Base-by-base conservation (phyloP, 257 asterid species). In the Plantago elongata region DNA sequence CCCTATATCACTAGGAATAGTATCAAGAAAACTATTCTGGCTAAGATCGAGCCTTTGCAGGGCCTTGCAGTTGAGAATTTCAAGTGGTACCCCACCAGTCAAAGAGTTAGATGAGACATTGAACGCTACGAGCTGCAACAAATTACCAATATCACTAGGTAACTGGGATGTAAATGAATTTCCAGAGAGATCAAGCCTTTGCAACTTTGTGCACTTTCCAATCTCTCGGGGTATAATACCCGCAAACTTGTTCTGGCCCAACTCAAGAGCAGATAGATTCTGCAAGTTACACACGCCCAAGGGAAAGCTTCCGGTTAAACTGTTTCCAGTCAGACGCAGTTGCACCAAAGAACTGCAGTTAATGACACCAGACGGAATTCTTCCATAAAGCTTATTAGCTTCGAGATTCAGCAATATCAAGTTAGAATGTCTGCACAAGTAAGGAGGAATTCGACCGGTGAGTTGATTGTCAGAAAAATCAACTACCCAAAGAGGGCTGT, bases 1-100 rank as follows among this genome's bases (percentile, higher is more conserved):
- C 56, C 96, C 98, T 11, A 91, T 56, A 72, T 75, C 88, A 11
- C 51, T 62, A 0, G 95, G 96, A 49, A 91, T 76, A 48, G 71
- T 66, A 18, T 77, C 91, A 0, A 62, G 66, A 42, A 91, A 88
- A 66, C 75, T 61, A 34, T 91, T 91, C 74, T 54, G 60, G 83
- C 98, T 86, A 61, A 91, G 95, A 77, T 91, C 98, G 30, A 91
- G 94, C 76, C 93, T 75, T 45, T 85, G 98, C 17, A 91, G 79
- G 9, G 81, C 87, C 76, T 75, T 88, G 74, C 94, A 85, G 73
- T 79, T 71, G 64, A 77, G 76, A 66, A 91, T 81, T 27, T 83
- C 90, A 1, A 54, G 58, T 3, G 98, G 96, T 51, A 86, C 67
- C 66, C 37, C 63, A 15, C 96, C 96, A 0, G 77, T 73, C 71